These are phyloP conservation scores for Nepenthes mirabilis DNA, from an alignment of 148 eudicot species.

Conservation along the genomic window DNA sequence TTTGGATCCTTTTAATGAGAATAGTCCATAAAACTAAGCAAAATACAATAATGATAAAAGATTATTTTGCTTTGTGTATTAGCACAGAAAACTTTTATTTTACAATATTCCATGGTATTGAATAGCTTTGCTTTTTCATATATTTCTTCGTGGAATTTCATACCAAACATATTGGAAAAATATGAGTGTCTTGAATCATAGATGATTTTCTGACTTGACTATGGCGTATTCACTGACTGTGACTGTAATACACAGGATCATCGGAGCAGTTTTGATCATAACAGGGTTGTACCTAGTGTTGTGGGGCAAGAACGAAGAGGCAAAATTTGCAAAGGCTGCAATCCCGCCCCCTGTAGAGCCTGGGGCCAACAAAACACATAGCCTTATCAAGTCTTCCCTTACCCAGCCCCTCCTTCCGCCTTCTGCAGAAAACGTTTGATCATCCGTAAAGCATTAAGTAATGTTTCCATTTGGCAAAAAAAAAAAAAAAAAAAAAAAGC, in stretches of 20 bases:
- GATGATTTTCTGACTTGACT: background rate
- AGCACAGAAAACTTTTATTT: too few species aligned
- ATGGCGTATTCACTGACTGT: background rate
- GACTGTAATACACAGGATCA: slow-evolving; percentile 45
- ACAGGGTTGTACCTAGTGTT: slow-evolving; percentile 78
- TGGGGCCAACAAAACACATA: slow-evolving; percentile 31
- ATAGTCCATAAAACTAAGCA: too few species aligned
- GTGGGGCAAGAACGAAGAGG: slow-evolving; percentile 90
- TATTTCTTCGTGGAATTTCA: too few species aligned
- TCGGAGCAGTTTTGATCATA: slow-evolving; percentile 89
- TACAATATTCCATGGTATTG: too few species aligned
- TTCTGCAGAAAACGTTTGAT: slow-evolving; percentile 59
- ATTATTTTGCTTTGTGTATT: too few species aligned
- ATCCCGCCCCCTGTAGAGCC: slow-evolving; percentile 46
- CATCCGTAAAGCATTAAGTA: background rate
- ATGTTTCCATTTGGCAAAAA: background rate
- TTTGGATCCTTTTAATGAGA: too few species aligned
- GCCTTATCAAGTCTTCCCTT: slow-evolving; percentile 48
- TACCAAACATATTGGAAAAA: background rate
- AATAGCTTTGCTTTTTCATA: too few species aligned
- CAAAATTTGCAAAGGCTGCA: slow-evolving; percentile 52
- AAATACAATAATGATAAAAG: too few species aligned
- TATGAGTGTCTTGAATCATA: too few species aligned
- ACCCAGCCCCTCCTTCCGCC: slow-evolving; percentile 76
- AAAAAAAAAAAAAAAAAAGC: too few species aligned